Conservation (phyloP, 305 asterid species). For the Stenogyne calaminthoides region DNA sequence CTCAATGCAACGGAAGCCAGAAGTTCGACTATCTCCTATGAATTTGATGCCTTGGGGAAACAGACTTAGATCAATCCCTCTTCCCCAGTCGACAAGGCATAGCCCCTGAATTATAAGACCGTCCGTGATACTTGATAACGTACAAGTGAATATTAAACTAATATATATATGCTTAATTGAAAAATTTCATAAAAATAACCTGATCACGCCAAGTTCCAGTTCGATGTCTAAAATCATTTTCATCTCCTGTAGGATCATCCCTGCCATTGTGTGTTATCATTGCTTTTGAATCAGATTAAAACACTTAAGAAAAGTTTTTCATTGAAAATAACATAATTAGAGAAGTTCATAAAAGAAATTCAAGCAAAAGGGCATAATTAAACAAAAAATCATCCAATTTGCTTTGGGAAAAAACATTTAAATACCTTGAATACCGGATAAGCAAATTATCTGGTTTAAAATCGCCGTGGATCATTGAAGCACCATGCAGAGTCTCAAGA, state of each 20-base stretch:
- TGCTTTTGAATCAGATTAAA: slow-evolving; percentile 14
- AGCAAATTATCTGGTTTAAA: slow-evolving; percentile 95
- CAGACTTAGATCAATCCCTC: slow-evolving; percentile 81
- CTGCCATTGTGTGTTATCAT: slow-evolving; percentile 37
- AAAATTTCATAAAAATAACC: slow-evolving; percentile 45
- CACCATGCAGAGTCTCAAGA: slow-evolving; percentile 72
- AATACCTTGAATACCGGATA: slow-evolving; percentile 88
- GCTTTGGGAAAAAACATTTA: slow-evolving; percentile 4
- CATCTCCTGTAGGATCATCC: slow-evolving; percentile 65
- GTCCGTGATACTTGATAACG: slow-evolving; percentile 28
- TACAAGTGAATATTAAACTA: slow-evolving; percentile 8
- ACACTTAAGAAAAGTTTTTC: slow-evolving; percentile 1
- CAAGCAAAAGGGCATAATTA: neutral
- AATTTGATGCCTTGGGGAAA: slow-evolving; percentile 68
- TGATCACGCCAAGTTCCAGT: slow-evolving; percentile 88
- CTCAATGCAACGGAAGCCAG: slow-evolving; percentile 92
- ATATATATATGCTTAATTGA: neutral
- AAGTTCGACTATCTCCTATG: slow-evolving; percentile 82
- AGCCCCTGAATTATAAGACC: slow-evolving; percentile 64
- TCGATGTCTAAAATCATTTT: slow-evolving; percentile 45
- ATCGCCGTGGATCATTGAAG: slow-evolving; percentile 85
- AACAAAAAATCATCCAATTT: slow-evolving; percentile 7
- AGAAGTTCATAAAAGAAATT: neutral
- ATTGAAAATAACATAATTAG: neutral
- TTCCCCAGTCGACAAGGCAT: slow-evolving; percentile 98